Evolutionary conservation across 2,329 filamentous ascomycete species (phyloP), one percentile per base, ranked within the genome.

Genomic region (Colletotrichum lindemuthianum): DNA sequence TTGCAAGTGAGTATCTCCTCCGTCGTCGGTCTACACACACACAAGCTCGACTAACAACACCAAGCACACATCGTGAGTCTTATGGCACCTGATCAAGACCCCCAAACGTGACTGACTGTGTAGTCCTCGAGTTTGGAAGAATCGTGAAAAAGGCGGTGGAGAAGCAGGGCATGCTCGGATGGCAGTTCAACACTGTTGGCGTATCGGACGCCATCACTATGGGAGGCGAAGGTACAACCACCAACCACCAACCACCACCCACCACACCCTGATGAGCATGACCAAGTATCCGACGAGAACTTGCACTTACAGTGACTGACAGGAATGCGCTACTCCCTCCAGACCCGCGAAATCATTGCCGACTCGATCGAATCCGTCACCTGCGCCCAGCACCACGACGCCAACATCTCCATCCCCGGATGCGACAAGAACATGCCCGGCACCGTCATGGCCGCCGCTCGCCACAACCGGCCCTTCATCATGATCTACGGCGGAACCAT

Each of bases 341-440:
- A 97, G 74, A 92, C 91, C 2, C 87, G 94, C 65, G 94, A 98
- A 74, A 89, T 97, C 69, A 97, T 98, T 69, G 94, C 94, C 68
- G 94, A 98, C 79, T 94, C 90, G 70, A 93, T 97, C 72, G 95
- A 98, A 80, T 94, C 92, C 2, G 92, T 97, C 43, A 97, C 93
- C 1, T 95, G 91, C 75, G 95, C 92, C 6, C 94, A 97, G 75
- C 91, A 91, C 70, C 93, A 97, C 77, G 95, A 97, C 75, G 95
- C 93, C 63, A 96, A 94, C 76, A 94, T 97, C 75, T 89, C 92
- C 36, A 95, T 97, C 70, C 93, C 95, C 0, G 94, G 94, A 10
- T 97, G 94, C 76, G 94, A 97, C 81, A 97, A 97, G 86, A 97
- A 97, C 77, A 97, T 97, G 95, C 94, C 94, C 0, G 94, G 94